These are phyloP conservation scores for Phytophthora constricta DNA, from an alignment of 352 stramenopile species.

Conservation along the genomic window DNA sequence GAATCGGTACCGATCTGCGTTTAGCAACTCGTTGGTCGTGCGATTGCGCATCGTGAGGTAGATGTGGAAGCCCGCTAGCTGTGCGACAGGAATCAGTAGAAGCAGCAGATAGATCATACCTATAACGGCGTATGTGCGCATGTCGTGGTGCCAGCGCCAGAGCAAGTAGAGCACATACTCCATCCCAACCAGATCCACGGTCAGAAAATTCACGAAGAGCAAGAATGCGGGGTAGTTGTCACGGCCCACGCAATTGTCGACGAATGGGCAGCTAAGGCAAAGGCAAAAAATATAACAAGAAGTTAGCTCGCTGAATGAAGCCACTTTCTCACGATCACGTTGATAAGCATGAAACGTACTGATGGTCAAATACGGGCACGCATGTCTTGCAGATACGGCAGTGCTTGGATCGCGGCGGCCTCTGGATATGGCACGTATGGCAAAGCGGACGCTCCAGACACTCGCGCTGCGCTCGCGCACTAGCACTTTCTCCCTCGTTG, in stretches of 20 bases:
- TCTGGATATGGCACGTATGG: slow-evolving; percentile 84
- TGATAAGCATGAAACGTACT: slow-evolving; percentile 80
- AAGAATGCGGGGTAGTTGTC: slow-evolving; percentile 96
- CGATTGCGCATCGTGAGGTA: slow-evolving; percentile 78
- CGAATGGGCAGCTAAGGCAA: slow-evolving; percentile 91
- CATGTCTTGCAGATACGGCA: slow-evolving; percentile 94
- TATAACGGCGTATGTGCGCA: slow-evolving; percentile 37
- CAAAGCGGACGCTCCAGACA: slow-evolving; percentile 78
- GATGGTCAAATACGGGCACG: slow-evolving; percentile 98
- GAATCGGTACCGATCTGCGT: slow-evolving; percentile 71
- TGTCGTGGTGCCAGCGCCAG: slow-evolving; percentile 48
- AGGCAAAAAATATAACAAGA: slow-evolving; percentile 7
- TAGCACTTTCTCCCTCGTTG: slow-evolving; percentile 25
- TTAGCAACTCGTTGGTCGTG: slow-evolving; percentile 84
- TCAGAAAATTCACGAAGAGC: slow-evolving; percentile 58
- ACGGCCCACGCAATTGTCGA: slow-evolving; percentile 98
- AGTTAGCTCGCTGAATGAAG: too few relatives aligned
- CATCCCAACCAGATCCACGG: slow-evolving; percentile 52
- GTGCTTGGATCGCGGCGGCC: slow-evolving; percentile 82
- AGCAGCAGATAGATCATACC: slow-evolving; percentile 57
- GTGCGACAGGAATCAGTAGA: slow-evolving; percentile 53
- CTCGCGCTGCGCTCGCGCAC: slow-evolving; percentile 24
- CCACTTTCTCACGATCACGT: not conserved
- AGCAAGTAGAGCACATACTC: slow-evolving; percentile 71
- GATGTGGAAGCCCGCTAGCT: slow-evolving; percentile 73